Evolutionary conservation across 306 rosid species (phyloP).

Genomic region (Prunus armeniaca): DNA sequence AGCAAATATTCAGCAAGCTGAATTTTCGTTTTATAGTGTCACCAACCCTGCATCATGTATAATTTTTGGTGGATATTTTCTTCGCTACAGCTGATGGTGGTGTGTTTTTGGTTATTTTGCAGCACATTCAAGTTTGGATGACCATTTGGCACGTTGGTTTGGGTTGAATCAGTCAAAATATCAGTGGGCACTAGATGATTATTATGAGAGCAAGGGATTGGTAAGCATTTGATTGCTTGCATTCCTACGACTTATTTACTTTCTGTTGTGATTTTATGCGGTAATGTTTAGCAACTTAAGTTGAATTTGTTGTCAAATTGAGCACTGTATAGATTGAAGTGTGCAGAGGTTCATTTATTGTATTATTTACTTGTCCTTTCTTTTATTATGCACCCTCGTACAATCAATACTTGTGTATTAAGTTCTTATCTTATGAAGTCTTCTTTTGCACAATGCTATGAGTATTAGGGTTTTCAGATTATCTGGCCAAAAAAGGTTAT

Average conservation of each 20-base stretch:
- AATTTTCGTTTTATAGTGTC: neutral
- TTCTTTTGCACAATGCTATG: neutral
- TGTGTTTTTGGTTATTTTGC: constrained; percentile 23
- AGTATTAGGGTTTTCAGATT: neutral
- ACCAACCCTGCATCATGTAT: neutral
- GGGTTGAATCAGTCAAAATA: constrained; percentile 96
- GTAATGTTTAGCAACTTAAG: constrained; percentile 1
- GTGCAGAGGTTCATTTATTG: neutral
- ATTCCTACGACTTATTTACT: neutral
- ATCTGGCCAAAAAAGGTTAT: neutral
- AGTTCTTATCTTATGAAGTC: neutral
- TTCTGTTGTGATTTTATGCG: neutral
- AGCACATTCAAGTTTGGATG: constrained; percentile 97
- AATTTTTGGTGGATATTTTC: neutral
- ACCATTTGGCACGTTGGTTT: constrained; percentile 97
- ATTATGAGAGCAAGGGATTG: constrained; percentile 85
- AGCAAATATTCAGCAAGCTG: neutral
- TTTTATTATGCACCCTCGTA: neutral
- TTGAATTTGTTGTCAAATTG: neutral
- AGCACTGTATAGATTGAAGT: neutral
- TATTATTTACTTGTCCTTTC: neutral
- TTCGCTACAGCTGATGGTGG: neutral
- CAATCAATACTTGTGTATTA: neutral
- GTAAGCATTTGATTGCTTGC: constrained; percentile 46
- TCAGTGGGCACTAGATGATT: constrained; percentile 98